Evolutionary conservation across 495 filamentous ascomycete genomes (phyloP).

Genomic region (Xylaria venustula): DNA sequence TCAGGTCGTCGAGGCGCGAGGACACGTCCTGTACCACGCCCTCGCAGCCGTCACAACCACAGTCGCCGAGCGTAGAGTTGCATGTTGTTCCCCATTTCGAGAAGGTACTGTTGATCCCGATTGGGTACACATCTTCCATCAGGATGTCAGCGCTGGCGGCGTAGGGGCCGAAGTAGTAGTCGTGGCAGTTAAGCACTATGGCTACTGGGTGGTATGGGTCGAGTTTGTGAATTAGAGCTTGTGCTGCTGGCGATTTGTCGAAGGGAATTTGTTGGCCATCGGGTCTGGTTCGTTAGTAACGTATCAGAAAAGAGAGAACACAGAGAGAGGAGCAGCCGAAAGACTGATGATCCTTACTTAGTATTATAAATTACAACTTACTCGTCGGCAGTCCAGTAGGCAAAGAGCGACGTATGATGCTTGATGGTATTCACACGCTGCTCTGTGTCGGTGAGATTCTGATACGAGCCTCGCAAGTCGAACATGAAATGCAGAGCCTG

Average conservation of each 20-base stretch:
- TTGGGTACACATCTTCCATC: conserved; percentile 65
- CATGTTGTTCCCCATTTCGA: conserved; percentile 56
- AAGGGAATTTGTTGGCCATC: conserved; percentile 65
- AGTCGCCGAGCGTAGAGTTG: conserved; percentile 67
- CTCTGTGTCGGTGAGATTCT: conserved; percentile 52
- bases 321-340: too few relatives aligned
- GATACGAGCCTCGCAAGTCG: conserved; percentile 61
- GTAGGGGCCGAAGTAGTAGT: conserved; percentile 68
- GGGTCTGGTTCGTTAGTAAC: conserved; percentile 36
- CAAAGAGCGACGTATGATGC: conserved; percentile 53
- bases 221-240: conserved; percentile 48
- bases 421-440: conserved; percentile 53
- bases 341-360: too few relatives aligned
- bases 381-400: conserved; percentile 70
- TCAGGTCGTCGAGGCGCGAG: conserved; percentile 49
- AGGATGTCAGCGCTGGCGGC: conserved; percentile 61
- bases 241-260: conserved; percentile 35
- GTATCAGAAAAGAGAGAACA: too few relatives aligned
- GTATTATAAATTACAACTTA: conserved; percentile 13
- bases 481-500: conserved; percentile 64
- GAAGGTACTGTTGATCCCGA: conserved; percentile 55
- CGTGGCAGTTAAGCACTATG: conserved; percentile 66
- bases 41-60: conserved; percentile 68
- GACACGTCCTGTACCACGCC: conserved; percentile 57
- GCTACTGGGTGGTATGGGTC: conserved; percentile 72